A percentile compares a stretch with the other conserved stretches of the same genome.
These are phyloP conservation scores for Dichomitus squalens DNA, from an alignment of 1,284 basidiomycete genomes.

Conservation along the genomic window DNA sequence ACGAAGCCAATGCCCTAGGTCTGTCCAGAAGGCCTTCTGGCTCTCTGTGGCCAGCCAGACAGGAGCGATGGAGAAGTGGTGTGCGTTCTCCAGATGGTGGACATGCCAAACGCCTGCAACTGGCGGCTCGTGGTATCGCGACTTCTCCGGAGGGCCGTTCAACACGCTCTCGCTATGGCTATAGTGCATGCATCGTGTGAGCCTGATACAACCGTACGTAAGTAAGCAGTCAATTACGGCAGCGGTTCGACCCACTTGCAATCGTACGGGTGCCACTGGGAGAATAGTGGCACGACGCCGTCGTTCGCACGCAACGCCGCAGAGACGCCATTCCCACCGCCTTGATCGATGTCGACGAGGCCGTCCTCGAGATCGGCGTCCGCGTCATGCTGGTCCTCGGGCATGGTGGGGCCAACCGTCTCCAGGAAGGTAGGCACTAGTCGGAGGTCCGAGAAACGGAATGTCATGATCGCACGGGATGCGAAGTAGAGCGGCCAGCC, in stretches of 20 bases:
- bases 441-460: slow-evolving; percentile 40
- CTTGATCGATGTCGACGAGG: slow-evolving; percentile 6
- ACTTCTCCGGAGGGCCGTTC: slow-evolving; percentile 3
- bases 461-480: slow-evolving; percentile 34
- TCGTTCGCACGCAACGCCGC: slow-evolving; percentile 41
- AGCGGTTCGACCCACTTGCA: slow-evolving; percentile 37
- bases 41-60: slow-evolving; percentile 38
- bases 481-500: slow-evolving; percentile 29
- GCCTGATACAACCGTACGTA: slow-evolving; percentile 10
- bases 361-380: slow-evolving; percentile 9
- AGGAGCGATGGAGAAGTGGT: slow-evolving; percentile 47
- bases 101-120: slow-evolving; percentile 49
- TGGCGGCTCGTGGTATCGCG: slow-evolving; percentile 13
- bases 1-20: slow-evolving; percentile 41
- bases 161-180: slow-evolving; percentile 8
- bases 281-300: slow-evolving; percentile 54
- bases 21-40: slow-evolving; percentile 44
- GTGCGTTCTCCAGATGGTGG: slow-evolving; percentile 35
- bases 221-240: background rate
- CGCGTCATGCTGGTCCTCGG: background rate
- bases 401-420: slow-evolving; percentile 4
- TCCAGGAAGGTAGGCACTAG: slow-evolving; percentile 40
- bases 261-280: slow-evolving; percentile 53
- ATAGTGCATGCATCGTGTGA: slow-evolving; percentile 28
- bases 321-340: slow-evolving; percentile 2